phyloP scores from a whole-genome alignment of 192 early-diverging fungal genomes.

The Phycomyces nitens region DNA sequence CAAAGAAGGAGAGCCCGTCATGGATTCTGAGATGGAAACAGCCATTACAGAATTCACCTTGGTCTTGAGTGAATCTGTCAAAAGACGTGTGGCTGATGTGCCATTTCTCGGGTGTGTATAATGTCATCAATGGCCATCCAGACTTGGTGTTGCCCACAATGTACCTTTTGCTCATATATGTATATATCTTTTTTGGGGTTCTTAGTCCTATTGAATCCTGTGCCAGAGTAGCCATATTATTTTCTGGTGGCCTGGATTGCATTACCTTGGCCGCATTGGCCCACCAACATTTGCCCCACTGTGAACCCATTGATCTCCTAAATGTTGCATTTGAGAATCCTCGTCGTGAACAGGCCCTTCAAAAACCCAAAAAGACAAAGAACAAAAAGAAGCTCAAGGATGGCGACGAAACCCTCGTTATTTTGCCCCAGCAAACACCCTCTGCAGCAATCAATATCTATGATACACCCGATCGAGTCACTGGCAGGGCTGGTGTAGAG shows the following conservation, averaged over 20 bases:
- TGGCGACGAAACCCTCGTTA: not conserved
- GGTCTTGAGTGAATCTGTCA: conserved; percentile 45
- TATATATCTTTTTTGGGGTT: not conserved
- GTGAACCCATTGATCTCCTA: conserved; percentile 84
- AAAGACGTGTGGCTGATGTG: conserved; percentile 44
- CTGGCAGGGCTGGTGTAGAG: conserved; percentile 55
- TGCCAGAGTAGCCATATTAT: conserved; percentile 73
- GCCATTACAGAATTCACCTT: conserved; percentile 38
- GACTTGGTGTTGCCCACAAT: conserved; percentile 32
- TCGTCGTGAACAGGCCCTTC: conserved; percentile 49
- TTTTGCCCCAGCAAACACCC: not conserved
- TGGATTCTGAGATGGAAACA: conserved; percentile 37
- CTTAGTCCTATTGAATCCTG: conserved; percentile 23
- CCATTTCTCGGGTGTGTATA: conserved; percentile 15
- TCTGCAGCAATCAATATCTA: conserved; percentile 33
- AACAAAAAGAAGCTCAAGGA: conserved; percentile 24
- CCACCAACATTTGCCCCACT: conserved; percentile 60
- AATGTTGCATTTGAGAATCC: conserved; percentile 98
- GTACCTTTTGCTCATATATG: not conserved
- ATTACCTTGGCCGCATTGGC: conserved; percentile 82
- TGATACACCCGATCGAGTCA: conserved; percentile 83
- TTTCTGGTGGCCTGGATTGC: conserved; percentile 96
- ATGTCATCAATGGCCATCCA: too few relatives aligned
- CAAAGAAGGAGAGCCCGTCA: conserved; percentile 24
- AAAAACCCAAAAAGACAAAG: conserved; percentile 17